Evolutionary conservation across 2,329 filamentous ascomycete species (phyloP), one percentile per base, ranked within the genome.

Genomic region (Xylariomycetidae sp.): DNA sequence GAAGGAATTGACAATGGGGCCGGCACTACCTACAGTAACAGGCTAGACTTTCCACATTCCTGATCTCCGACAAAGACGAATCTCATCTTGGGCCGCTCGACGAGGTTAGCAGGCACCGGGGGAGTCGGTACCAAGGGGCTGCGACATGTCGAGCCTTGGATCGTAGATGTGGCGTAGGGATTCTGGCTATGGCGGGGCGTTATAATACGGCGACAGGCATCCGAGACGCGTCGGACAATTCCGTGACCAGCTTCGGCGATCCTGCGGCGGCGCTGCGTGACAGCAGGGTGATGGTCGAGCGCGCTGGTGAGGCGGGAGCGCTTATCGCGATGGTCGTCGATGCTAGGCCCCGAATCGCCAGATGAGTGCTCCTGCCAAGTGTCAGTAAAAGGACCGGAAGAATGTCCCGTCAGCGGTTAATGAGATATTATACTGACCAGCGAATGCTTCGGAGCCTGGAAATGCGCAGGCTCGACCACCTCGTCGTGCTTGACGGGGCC

Each of bases 1-100:
- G n/a, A 23, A 23, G 20, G 20, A n/a, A n/a, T 8, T 23, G n/a
- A 23, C 8, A n/a, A n/a, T 23, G 8, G 20, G 20, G 20, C n/a
- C n/a, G 20, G 20, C n/a, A 23, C 8, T 28, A 33, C 39, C 26
- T 44, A 57, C 55, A 54, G 44, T 6, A 58, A 33, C 17, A 57
- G 27, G 36, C 39, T 52, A 3, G 54, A 51, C 39, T 58, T 58
- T 15, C 55, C 54, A 22, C 47, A 54, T 14, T 41, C 37, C 3
- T 39, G 29, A 25, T 57, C 53, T 9, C 55, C 55, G 8, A 58
- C 51, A 32, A 57, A 48, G 15, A 52, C 43, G 25, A 57, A 55
- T 34, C 50, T 39, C 50, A 58, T 53, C 18, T 41, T 46, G 7
- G 47, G 44, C 9, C 46, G 43, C 9, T 46, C 43, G 16, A 33